Evolutionary conservation across 2,329 filamentous ascomycete species (phyloP).

Genomic region (Trichoderma sp.): DNA sequence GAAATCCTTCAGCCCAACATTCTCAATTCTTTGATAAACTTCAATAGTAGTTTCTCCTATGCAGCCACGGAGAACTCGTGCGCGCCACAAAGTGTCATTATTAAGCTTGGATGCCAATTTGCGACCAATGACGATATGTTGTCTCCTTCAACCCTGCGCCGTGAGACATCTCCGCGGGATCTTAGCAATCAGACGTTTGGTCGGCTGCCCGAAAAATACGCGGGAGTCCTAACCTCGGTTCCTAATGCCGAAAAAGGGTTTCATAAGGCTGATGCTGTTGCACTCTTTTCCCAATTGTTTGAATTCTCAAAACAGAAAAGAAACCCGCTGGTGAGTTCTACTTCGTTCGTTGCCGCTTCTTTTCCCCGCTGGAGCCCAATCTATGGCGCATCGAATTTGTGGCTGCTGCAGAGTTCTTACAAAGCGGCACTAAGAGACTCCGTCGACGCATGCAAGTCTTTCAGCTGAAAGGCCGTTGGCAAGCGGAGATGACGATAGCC

Average conservation of each 20-base stretch:
- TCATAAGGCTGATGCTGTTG: neutral
- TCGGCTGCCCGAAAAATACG: neutral
- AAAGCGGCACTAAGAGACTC: neutral
- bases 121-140: neutral
- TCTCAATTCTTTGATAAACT: neutral
- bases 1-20: neutral
- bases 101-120: neutral
- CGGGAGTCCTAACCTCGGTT: neutral
- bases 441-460: neutral
- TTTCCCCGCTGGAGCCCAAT: neutral
- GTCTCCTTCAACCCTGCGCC: neutral
- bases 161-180: neutral
- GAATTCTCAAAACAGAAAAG: neutral
- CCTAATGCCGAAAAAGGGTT: neutral
- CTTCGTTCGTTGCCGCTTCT: neutral
- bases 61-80: neutral
- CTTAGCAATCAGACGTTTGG: neutral
- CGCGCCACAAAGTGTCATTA: neutral
- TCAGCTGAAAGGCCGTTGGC: neutral
- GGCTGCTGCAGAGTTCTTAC: neutral
- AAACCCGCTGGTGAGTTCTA: neutral
- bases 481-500: neutral
- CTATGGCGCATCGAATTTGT: neutral
- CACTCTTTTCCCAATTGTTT: neutral
- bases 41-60: neutral